phyloP scores from a whole-genome alignment of 169 alveolate species.

The Plasmodium reichenowi region DNA sequence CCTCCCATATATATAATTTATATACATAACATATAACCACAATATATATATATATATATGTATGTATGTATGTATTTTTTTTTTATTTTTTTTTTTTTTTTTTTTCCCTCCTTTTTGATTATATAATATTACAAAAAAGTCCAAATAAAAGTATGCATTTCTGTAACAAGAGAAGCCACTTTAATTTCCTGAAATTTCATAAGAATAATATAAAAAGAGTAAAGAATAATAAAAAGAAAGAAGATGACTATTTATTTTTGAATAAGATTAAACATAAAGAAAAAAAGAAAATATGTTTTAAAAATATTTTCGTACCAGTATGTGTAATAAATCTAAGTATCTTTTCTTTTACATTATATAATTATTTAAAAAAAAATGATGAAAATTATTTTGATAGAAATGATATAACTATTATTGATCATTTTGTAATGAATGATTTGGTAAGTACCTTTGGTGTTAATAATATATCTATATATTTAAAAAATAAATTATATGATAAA shows the following conservation, averaged over 20 bases:
- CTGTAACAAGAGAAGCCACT: too few species aligned
- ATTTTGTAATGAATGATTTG: slow-evolving; percentile 20
- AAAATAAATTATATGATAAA: slow-evolving; percentile 47
- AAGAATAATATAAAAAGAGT: slow-evolving; percentile 23
- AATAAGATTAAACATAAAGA: slow-evolving; percentile 12
- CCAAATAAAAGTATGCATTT: too few species aligned
- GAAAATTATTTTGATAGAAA: slow-evolving; percentile 14
- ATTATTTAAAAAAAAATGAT: slow-evolving; percentile 24
- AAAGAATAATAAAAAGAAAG: slow-evolving; percentile 5
- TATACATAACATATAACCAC: too few species aligned
- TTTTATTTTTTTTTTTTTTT: too few species aligned
- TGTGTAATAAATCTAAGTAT: slow-evolving; percentile 30
- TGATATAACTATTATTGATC: slow-evolving; percentile 52
- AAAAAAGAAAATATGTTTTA: slow-evolving; percentile 46
- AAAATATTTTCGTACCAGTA: slow-evolving; percentile 43
- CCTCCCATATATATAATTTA: too few species aligned
- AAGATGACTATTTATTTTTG: slow-evolving; percentile 28
- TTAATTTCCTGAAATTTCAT: background rate
- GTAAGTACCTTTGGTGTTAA: slow-evolving; percentile 38
- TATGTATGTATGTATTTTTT: background rate
- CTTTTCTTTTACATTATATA: slow-evolving; percentile 40
- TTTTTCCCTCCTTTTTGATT: too few species aligned
- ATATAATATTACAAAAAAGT: too few species aligned
- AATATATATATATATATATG: background rate
- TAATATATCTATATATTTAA: slow-evolving; percentile 48